Conservation (phyloP, 139 green algal species). For the Chlamydomonas applanata region DNA sequence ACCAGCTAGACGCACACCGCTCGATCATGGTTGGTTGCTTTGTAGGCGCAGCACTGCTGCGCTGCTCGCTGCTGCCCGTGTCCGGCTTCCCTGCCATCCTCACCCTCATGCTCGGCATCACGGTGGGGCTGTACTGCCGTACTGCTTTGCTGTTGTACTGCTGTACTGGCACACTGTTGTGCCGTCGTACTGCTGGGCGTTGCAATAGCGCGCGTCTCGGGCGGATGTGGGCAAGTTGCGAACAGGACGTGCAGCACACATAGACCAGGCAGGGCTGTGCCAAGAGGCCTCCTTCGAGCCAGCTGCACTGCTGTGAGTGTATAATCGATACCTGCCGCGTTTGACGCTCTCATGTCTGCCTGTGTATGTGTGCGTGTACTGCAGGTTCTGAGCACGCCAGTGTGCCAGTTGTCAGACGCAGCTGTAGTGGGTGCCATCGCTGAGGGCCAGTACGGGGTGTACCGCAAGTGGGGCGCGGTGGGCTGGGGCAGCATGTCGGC, state of each 20-base stretch:
- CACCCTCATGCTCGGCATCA: background rate
- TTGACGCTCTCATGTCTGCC: background rate
- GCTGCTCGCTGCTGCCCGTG: background rate
- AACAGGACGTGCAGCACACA: background rate
- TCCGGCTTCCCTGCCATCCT: background rate
- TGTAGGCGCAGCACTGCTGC: background rate
- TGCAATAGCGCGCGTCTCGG: too few species aligned
- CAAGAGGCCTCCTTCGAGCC: too few species aligned
- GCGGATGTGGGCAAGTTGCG: too few species aligned
- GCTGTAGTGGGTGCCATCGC: background rate
- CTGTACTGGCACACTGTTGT: too few species aligned
- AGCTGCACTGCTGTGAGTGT: too few species aligned
- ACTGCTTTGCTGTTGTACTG: too few species aligned
- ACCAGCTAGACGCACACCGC: background rate
- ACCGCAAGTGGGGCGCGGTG: conserved; percentile 48
- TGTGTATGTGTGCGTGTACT: background rate
- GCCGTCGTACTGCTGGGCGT: too few species aligned
- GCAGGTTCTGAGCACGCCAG: conserved; percentile 1
- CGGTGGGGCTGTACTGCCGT: background rate
- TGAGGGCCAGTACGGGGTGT: conserved; percentile 49
- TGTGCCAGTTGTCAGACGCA: conserved; percentile 7
- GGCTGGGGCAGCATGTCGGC: conserved; percentile 41
- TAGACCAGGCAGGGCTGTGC: too few species aligned
- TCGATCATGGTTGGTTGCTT: background rate
- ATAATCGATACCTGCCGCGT: too few species aligned